phyloP scores from a whole-genome alignment of 176 grass and related monocot species.

The Guadua angustifolia region DNA sequence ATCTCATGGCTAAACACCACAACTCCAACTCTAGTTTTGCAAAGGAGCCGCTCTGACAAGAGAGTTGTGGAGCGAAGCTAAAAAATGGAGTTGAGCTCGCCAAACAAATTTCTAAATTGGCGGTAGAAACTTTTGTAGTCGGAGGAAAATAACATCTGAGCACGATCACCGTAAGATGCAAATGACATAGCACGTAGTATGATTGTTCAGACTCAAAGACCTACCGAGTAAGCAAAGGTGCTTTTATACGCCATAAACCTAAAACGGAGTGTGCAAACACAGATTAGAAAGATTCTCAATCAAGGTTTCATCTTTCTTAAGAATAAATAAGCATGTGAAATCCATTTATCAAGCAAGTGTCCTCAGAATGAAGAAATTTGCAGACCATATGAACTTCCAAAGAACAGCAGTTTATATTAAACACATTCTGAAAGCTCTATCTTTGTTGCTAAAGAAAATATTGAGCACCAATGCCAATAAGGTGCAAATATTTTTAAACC shows the following conservation, averaged over 20 bases:
- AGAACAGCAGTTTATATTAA: too few relatives aligned
- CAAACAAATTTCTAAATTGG: too few relatives aligned
- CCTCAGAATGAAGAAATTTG: conserved; percentile 2
- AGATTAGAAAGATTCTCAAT: conserved; percentile 35
- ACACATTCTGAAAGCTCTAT: too few relatives aligned
- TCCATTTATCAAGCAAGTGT: conserved; percentile 10
- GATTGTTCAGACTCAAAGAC: conserved; percentile 97
- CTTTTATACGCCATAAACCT: conserved; percentile 99
- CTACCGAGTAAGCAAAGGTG: conserved; percentile 95
- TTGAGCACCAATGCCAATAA: too few relatives aligned
- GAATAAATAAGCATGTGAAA: conserved; percentile 9
- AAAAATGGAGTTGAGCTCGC: too few relatives aligned
- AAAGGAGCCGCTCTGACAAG: too few relatives aligned
- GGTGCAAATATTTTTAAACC: too few relatives aligned
- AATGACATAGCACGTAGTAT: conserved; percentile 89
- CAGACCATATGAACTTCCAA: conserved; percentile 16
- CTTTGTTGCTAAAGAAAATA: too few relatives aligned
- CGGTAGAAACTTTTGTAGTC: conserved; percentile 99
- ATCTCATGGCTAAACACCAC: too few relatives aligned
- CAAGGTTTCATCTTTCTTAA: conserved; percentile 5
- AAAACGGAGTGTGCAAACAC: conserved; percentile 41
- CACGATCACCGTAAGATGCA: conserved; percentile 96
- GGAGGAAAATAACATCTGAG: conserved; percentile 94
- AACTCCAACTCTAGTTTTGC: too few relatives aligned
- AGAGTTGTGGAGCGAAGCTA: too few relatives aligned